Evolutionary conservation across 768 basidiomycete genomes (phyloP).

Genomic region (Lactarius hengduanensis): DNA sequence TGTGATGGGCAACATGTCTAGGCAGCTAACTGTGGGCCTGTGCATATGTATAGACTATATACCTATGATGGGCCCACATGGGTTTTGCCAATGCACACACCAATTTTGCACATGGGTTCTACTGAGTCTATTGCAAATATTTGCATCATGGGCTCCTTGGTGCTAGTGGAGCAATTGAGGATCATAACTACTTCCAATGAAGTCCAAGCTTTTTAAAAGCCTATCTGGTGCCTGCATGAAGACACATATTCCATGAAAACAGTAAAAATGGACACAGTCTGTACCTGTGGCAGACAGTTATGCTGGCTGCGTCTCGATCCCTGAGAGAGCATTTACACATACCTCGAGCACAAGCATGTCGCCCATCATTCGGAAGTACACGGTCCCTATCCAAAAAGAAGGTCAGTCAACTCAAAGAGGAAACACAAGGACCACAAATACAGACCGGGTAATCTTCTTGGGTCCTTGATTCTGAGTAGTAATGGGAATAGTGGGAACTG

Average conservation of each 20-base stretch:
- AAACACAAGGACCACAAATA: not conserved
- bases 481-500: conserved; percentile 91
- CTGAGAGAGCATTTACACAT: not conserved
- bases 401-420: not conserved
- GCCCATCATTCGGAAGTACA: conserved; percentile 18
- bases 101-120: too few species aligned
- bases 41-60: too few species aligned
- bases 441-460: conserved; percentile 75
- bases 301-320: not conserved
- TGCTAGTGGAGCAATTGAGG: not conserved
- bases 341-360: conserved; percentile 24
- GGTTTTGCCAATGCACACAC: too few species aligned
- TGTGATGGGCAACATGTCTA: too few species aligned
- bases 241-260: conserved; percentile 18
- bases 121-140: too few species aligned
- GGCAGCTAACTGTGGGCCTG: too few species aligned
- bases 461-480: conserved; percentile 81
- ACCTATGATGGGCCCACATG: too few species aligned
- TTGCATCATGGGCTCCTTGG: not conserved
- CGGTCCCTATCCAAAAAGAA: conserved; percentile 9
- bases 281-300: conserved; percentile 7
- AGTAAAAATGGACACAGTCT: conserved; percentile 13
- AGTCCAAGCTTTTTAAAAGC: not conserved
- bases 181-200: not conserved
- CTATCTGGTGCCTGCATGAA: not conserved